A percentile compares a stretch with the other conserved stretches of the same genome.
These are phyloP conservation scores for Aspergillus tanneri DNA, from an alignment of 2,329 filamentous ascomycete species.

Conservation along the genomic window DNA sequence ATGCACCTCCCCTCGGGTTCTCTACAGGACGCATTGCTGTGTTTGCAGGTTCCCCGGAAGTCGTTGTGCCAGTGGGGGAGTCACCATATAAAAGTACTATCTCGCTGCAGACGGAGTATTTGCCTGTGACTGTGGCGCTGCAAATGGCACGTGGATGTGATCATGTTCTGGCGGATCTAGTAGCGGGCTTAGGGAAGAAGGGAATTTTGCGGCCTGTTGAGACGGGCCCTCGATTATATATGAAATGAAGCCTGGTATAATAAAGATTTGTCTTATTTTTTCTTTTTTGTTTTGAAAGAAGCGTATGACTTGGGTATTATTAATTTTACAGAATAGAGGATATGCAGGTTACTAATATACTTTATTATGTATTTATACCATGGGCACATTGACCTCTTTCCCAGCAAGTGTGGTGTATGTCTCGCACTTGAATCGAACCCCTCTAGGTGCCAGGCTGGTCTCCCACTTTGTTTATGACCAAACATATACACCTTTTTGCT, in stretches of 20 bases:
- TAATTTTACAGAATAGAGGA: too few species aligned
- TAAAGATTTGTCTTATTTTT: too few species aligned
- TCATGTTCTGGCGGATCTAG: constrained; percentile 30
- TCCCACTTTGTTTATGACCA: too few species aligned
- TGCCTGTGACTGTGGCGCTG: constrained; percentile 36
- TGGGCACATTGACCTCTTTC: too few species aligned
- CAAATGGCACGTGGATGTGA: constrained; percentile 34
- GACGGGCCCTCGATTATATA: constrained; percentile 24
- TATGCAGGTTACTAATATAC: too few species aligned
- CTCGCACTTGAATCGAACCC: too few species aligned
- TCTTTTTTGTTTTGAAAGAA: too few species aligned
- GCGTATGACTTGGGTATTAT: too few species aligned
- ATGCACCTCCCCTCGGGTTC: constrained; percentile 24
- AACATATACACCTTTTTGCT: too few species aligned
- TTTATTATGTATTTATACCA: too few species aligned
- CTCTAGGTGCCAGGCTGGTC: too few species aligned
- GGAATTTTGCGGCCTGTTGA: constrained; percentile 27
- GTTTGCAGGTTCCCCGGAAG: constrained; percentile 28
- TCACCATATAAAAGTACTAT: constrained; percentile 27
- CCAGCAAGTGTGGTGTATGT: too few species aligned
- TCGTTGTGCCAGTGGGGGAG: constrained; percentile 30
- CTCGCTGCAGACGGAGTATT: constrained; percentile 28
- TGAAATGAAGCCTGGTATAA: background rate
- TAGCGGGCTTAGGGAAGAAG: constrained; percentile 25
- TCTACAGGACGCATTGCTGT: constrained; percentile 20